Conservation (phyloP, 2,329 filamentous ascomycete species). For the Chaetomium strumarium region DNA sequence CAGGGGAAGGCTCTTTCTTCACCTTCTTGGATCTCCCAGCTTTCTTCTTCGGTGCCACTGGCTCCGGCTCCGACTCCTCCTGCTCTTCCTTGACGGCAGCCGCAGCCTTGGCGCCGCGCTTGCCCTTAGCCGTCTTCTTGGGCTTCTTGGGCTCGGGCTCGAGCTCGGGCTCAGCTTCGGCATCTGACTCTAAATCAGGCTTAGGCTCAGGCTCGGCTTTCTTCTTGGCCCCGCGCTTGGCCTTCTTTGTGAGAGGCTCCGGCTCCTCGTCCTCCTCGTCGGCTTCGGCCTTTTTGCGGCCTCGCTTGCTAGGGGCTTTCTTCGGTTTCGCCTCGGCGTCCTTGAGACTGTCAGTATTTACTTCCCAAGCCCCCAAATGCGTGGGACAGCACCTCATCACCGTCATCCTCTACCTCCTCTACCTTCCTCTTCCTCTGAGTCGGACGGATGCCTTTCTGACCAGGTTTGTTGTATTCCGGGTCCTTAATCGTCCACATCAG, state of each 20-base stretch:
- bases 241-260: slow-evolving; percentile 34
- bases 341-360: slow-evolving; percentile 3
- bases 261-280: slow-evolving; percentile 29
- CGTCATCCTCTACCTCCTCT: slow-evolving; percentile 28
- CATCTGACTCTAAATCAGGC: too few species aligned
- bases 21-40: slow-evolving; percentile 10
- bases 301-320: slow-evolving; percentile 33
- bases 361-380: background rate
- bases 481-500: slow-evolving; percentile 49
- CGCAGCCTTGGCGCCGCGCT: slow-evolving; percentile 20
- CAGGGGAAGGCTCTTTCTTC: slow-evolving; percentile 10
- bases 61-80: background rate
- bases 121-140: slow-evolving; percentile 13
- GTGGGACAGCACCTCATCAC: background rate
- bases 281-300: slow-evolving; percentile 31
- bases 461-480: slow-evolving; percentile 64
- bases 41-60: slow-evolving; percentile 15
- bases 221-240: slow-evolving; percentile 26
- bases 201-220: slow-evolving; percentile 4
- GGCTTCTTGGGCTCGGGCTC: slow-evolving; percentile 10
- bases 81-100: slow-evolving; percentile 8
- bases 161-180: background rate
- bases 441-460: slow-evolving; percentile 57
- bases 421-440: slow-evolving; percentile 32
- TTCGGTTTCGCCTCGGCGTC: slow-evolving; percentile 27